phyloP scores from a whole-genome alignment of 441 rosid genomes.

The Adansonia rubrostipa region DNA sequence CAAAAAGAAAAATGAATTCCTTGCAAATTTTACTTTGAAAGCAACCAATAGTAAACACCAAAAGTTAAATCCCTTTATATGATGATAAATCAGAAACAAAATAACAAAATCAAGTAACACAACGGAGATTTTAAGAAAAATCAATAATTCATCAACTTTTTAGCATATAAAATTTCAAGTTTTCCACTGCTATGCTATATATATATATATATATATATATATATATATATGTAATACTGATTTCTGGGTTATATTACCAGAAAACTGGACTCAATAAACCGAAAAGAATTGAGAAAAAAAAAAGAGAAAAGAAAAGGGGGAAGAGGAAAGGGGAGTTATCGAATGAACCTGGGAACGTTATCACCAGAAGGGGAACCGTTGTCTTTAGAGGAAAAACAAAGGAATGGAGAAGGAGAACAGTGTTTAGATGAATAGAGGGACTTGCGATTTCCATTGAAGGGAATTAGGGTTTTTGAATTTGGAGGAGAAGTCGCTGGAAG shows the following conservation, averaged over 20 bases:
- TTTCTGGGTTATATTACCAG: not conserved
- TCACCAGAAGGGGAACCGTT: conserved; percentile 50
- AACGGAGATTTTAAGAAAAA: not conserved
- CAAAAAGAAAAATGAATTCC: not conserved
- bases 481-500: conserved; percentile 25
- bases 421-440: conserved; percentile 29
- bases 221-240: not conserved
- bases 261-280: not conserved
- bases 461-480: conserved; percentile 21
- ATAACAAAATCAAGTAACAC: conserved; percentile 1
- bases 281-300: not conserved
- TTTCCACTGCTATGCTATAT: not conserved
- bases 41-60: not conserved
- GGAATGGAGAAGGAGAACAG: conserved; percentile 25
- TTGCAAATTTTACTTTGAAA: not conserved
- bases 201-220: not conserved
- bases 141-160: conserved; percentile 9
- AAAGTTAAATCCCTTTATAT: not conserved
- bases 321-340: not conserved
- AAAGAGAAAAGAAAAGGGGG: not conserved
- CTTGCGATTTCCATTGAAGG: conserved; percentile 21
- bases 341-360: conserved; percentile 48
- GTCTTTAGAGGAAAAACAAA: conserved; percentile 47
- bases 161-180: not conserved
- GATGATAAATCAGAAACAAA: conserved; percentile 8